Conservation (phyloP, 1,139 yeast species). For the Zygosaccharomyces pseudobailii region DNA sequence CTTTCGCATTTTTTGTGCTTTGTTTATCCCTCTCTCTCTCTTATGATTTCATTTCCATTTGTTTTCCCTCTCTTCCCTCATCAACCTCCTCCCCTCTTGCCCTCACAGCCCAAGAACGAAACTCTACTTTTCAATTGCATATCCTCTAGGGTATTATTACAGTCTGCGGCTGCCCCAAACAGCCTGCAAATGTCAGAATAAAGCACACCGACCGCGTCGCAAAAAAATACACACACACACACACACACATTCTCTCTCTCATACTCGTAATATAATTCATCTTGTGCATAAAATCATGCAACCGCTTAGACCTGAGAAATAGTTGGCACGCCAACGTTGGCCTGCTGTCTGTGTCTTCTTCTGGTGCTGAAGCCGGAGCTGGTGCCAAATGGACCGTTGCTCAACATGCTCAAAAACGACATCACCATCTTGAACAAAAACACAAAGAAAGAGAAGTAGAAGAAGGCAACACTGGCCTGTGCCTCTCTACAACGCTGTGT, state of each 20-base stretch:
- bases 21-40: no score
- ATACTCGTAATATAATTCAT: no score
- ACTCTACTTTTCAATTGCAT: background rate
- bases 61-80: background rate
- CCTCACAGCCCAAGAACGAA: background rate
- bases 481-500: conserved; percentile 88
- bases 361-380: conserved; percentile 20
- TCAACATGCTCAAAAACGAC: conserved; percentile 52
- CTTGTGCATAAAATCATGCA: background rate
- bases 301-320: conserved; percentile 69
- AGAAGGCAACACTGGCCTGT: conserved; percentile 87
- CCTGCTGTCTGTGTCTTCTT: conserved; percentile 44
- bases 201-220: background rate
- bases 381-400: conserved; percentile 73
- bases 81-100: background rate
- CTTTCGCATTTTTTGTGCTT: no score
- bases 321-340: conserved; percentile 84
- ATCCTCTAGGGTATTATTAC: background rate
- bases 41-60: background rate
- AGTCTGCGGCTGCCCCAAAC: background rate
- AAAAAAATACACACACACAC: background rate
- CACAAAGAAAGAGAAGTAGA: conserved; percentile 77
- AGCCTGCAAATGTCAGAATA: background rate
- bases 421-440: conserved; percentile 65
- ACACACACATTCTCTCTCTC: background rate